Percentiles rank a stretch among this genome's conserved stretches.
Conservation (phyloP, 2,329 filamentous ascomycete genomes). For the Zymoseptoria crescenta region DNA sequence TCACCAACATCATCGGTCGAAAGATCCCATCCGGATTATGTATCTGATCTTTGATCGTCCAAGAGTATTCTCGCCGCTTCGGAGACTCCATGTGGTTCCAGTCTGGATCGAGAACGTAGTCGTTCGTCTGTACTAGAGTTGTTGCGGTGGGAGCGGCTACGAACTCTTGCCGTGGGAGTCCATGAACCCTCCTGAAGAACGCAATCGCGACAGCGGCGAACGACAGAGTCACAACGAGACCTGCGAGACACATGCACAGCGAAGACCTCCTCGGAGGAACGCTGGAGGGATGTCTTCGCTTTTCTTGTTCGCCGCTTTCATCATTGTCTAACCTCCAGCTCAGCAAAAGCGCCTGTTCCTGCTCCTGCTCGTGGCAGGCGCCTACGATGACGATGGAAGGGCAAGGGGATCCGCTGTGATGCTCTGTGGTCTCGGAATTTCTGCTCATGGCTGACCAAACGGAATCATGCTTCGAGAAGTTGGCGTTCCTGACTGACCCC, state of each 20-base stretch:
- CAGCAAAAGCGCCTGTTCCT: not conserved
- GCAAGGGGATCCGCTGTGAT: not conserved
- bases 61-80: slow-evolving; percentile 50
- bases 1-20: slow-evolving; percentile 36
- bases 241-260: not conserved
- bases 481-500: too few relatives aligned
- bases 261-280: not conserved
- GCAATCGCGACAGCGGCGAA: not conserved
- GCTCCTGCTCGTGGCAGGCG: not conserved
- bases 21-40: slow-evolving; percentile 52
- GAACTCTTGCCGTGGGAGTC: not conserved
- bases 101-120: slow-evolving; percentile 50
- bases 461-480: not conserved
- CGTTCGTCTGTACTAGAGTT: slow-evolving; percentile 28
- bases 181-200: not conserved
- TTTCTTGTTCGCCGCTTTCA: not conserved
- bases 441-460: not conserved
- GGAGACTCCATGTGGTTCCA: slow-evolving; percentile 50
- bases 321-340: not conserved
- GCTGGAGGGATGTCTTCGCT: not conserved
- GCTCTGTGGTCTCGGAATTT: not conserved
- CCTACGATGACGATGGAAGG: not conserved
- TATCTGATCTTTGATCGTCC: slow-evolving; percentile 51
- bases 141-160: not conserved
- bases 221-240: not conserved